Evolutionary conservation across 176 grass and related monocot genomes (phyloP), one percentile per base, ranked within the genome.

Genomic region (Aegilops bicornis): DNA sequence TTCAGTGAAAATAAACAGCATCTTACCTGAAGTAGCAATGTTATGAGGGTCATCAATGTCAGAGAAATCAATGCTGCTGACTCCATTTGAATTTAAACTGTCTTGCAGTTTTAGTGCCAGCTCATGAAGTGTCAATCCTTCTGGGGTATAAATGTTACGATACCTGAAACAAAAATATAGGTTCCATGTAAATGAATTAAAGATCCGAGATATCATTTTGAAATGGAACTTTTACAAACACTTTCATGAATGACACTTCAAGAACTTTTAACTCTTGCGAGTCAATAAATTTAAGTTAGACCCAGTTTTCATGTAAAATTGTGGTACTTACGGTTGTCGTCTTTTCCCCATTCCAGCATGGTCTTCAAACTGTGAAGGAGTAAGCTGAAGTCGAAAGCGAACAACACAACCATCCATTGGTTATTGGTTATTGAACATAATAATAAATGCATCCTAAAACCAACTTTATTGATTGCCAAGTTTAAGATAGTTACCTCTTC

Each of bases 321-420:
- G 22, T 82, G 54, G 23, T 89, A 77, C 92, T 94, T 84, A 97
- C 92, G 94, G 94, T 85, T 92, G 89, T 14, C 88, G 86, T 85
- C 86, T 92, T 77, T 31, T 87, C 82, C 87, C 89, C 86, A 85
- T 82, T 90, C 94, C 94, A 77, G 90, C 88, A 37, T 97, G 94
- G 10, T 89, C 92, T 90, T 97, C 94, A 80, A 97, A 97, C 30
- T 97, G 94, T 14, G 94, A 94, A 58, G 94, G 94, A 80, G 82
- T 81, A 84, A 90, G 80, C 94, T 97, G 89, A 83, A 72, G 30
- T 82, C 10, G 81, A 82, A 66, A 88, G 54, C 81, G 35, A 47
- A 84, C 15, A 91, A 63, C 64, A 82, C 22, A 84, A 77, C 29
- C 32, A 17, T 78, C 25, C n/a, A 66, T 73, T 69, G 36, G n/a